Base-by-base conservation (phyloP, 2,329 filamentous ascomycete species). In the Tothia fuscella region DNA sequence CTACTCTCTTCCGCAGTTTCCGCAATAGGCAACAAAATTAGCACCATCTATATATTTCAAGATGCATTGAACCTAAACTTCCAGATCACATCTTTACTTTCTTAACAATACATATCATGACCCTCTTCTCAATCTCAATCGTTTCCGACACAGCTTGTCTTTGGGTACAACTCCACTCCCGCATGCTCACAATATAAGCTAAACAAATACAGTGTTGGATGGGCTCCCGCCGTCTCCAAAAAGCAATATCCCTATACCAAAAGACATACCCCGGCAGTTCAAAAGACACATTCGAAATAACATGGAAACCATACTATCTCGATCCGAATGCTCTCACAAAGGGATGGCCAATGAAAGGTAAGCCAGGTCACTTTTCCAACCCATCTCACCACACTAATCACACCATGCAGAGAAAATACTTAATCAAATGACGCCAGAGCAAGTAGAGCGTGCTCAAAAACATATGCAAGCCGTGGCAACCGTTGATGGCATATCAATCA, bases 261-360 rank as follows among this genome's bases (percentile, higher is more conserved):
- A 63, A 60, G 40, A 62, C 57, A 2, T 64, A 64, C 41, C 62
- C 62, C 0, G 56, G 53, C 6, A 62, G 56, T 4, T 54, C 50
- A 10, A 42, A 52, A 4, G 61, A 64, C 38, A 48, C 42, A 0
- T 63, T 66, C 46, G 20, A 43, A 7, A 54, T 65, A 24, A 53
- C 37, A n/a, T 66, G 58, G 53, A 47, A 47, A 4, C 60, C 62
- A 0, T 66, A 58, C 49, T 64, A 63, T 36, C 53, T 66, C 3
- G 52, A 61, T 47, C 46, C 51, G 2, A 45, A 53, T 22, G 41
- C 43, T 22, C 41, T 41, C 12, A 20, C 26, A 2, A 14, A 38
- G 24, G 38, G 46, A 12, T 38, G 49, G 16, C 41, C 44, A 10
- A 39, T 43, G 31, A 19, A 31, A 24, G 38, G 48, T 16, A 42